Evolutionary conservation across 176 grass and related monocot genomes (phyloP), one percentile per base, ranked within the genome.

Genomic region (Avena sativa): DNA sequence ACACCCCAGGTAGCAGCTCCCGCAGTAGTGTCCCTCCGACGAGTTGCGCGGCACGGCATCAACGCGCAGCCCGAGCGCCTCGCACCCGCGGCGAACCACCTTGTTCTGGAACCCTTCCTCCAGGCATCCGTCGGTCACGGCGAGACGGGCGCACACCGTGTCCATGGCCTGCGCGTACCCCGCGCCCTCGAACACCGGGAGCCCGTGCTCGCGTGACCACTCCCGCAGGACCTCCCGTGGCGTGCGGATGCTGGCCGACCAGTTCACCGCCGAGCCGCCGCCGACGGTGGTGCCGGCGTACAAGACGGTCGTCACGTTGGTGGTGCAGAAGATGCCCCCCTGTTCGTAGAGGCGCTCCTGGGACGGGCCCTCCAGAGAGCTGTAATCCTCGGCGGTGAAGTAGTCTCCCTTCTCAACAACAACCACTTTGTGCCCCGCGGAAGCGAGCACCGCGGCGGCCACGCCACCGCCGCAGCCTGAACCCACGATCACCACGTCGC

Each of bases 191-290:
- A 99, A 99, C 52, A 99, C 71, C 0, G 80, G 52, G 6, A 99
- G 91, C 2, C 58, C 85, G 23, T 89, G 91, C 23, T 97, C 78
- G 48, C 87, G 82, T 2, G 89, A 83, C 97, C 97, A 99, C 83
- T 97, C 97, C 53, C 49, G 79, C n/a, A 82, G 40, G 36, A 99
- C 81, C 53, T 79, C 44, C 58, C 15, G 51, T 8, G 94, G 97
- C 1, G 97, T 99, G 61, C 88, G 86, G 83, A 97, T 92, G 88
- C 92, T 86, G 36, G 97, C 94, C 8, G 97, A 94, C 94, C 97
- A 99, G 93, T 99, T 99, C 79, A 99, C 88, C 21, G 91, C 94
- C 11, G 97, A 93, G 51, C 97, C 97, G 4, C 97, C 97, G 36
- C 97, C 97, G 46, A 99, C 94, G 6, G 97, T 94, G n/a, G 94